Percentiles rank a stretch among this genome's conserved stretches.
phyloP scores from a whole-genome alignment of 2,329 filamentous ascomycete species.

The Aureobasidium uvarum region DNA sequence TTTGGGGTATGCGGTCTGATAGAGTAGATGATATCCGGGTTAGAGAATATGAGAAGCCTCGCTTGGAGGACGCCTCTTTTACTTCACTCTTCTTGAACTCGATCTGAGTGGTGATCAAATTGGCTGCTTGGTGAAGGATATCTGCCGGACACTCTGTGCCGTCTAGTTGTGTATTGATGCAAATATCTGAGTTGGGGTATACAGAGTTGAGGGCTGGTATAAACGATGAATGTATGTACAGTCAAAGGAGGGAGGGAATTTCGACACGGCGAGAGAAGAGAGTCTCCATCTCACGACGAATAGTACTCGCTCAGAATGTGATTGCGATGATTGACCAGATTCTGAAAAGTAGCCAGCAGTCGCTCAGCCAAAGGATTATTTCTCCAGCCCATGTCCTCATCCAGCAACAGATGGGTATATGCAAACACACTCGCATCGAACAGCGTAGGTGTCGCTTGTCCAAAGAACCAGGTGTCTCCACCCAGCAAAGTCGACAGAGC shows the following conservation, averaged over 20 bases:
- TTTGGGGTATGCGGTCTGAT: neutral
- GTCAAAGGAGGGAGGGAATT: neutral
- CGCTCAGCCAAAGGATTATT: conserved; percentile 59
- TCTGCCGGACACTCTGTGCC: neutral
- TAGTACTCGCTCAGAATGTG: conserved; percentile 56
- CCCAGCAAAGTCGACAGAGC: conserved; percentile 61
- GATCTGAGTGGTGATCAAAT: neutral
- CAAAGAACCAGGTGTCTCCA: conserved; percentile 62
- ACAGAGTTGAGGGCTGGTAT: neutral
- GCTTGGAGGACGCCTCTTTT: neutral
- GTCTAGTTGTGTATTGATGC: neutral
- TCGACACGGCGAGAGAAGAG: neutral
- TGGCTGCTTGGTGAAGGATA: neutral
- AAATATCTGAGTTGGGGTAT: neutral
- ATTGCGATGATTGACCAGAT: conserved; percentile 64
- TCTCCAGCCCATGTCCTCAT: conserved; percentile 62
- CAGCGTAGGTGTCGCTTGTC: conserved; percentile 58
- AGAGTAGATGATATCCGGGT: neutral
- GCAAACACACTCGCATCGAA: conserved; percentile 90
- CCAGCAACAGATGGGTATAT: conserved; percentile 78
- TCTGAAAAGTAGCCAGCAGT: conserved; percentile 59
- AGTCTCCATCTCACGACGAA: neutral
- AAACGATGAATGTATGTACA: neutral
- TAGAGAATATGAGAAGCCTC: neutral
- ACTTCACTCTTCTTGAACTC: neutral